Evolutionary conservation across 2,329 filamentous ascomycete species (phyloP).

Genomic region (Fusarium bactridioides): DNA sequence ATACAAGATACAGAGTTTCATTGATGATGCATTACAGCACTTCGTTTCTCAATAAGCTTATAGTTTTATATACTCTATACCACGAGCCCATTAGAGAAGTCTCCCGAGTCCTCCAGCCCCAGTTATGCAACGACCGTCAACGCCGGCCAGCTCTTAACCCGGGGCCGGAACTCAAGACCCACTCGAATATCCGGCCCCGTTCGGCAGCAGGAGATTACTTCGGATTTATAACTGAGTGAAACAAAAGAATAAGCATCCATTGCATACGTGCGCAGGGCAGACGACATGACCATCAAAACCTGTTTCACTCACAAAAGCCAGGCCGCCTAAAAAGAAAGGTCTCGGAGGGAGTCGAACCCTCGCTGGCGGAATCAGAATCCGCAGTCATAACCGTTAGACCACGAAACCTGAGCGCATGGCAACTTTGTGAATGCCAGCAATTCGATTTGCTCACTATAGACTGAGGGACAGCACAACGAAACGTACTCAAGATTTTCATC

Average conservation of each 20-base stretch:
- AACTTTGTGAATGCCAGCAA: not conserved
- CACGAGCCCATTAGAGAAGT: too few species aligned
- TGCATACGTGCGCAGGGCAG: not conserved
- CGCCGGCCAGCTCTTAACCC: not conserved
- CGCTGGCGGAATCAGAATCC: slow-evolving; percentile 2
- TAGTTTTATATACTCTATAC: too few species aligned
- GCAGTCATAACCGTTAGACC: slow-evolving; percentile 1
- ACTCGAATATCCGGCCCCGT: slow-evolving; percentile 11
- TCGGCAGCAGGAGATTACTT: not conserved
- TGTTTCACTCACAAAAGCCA: not conserved
- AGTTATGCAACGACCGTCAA: not conserved
- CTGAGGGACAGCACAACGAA: not conserved
- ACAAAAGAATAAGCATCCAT: not conserved
- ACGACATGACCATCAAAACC: rapidly evolving
- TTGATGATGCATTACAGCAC: not conserved
- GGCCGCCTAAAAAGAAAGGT: not conserved
- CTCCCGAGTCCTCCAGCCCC: not conserved
- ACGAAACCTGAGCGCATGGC: not conserved
- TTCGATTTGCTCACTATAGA: not conserved
- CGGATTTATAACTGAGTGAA: not conserved
- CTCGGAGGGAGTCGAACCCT: not conserved
- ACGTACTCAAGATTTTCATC: not conserved
- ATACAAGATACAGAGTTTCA: too few species aligned
- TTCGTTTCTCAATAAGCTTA: too few species aligned
- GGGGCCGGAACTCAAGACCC: not conserved